Conservation (phyloP, 257 asterid genomes). For the Solanum commersonii region DNA sequence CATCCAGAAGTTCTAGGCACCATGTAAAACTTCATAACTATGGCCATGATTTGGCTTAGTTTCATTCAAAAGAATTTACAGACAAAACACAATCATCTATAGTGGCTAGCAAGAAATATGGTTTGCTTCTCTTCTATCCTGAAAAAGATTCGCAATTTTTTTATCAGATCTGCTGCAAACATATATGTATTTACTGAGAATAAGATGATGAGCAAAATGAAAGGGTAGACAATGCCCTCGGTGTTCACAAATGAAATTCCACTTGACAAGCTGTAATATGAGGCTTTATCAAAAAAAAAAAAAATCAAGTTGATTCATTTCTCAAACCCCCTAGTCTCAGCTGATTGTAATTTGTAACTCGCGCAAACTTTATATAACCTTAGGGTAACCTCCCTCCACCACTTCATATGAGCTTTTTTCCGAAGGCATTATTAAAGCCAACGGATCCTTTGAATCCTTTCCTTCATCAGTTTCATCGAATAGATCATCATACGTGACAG, state of each 20-base stretch:
- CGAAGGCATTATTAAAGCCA: background rate
- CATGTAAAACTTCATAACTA: background rate
- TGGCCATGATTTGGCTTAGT: background rate
- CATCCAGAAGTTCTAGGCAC: background rate
- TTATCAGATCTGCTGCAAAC: background rate
- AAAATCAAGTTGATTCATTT: background rate
- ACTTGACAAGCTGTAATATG: background rate
- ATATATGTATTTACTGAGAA: background rate
- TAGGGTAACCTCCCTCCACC: background rate
- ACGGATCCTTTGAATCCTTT: constrained; percentile 16
- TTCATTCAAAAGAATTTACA: background rate
- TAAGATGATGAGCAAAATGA: background rate
- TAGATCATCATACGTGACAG: constrained; percentile 68
- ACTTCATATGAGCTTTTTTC: background rate
- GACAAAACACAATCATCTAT: background rate
- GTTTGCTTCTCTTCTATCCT: background rate
- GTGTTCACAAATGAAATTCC: background rate
- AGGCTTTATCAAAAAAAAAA: background rate
- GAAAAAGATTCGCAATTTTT: background rate
- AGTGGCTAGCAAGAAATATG: background rate
- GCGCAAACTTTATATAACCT: background rate
- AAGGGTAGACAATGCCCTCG: background rate
- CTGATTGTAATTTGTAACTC: background rate
- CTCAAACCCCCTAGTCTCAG: background rate
- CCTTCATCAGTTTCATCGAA: constrained; percentile 7